Evolutionary conservation across 306 rosid species (phyloP), one percentile per base, ranked within the genome.

Genomic region (Alnus glutinosa): DNA sequence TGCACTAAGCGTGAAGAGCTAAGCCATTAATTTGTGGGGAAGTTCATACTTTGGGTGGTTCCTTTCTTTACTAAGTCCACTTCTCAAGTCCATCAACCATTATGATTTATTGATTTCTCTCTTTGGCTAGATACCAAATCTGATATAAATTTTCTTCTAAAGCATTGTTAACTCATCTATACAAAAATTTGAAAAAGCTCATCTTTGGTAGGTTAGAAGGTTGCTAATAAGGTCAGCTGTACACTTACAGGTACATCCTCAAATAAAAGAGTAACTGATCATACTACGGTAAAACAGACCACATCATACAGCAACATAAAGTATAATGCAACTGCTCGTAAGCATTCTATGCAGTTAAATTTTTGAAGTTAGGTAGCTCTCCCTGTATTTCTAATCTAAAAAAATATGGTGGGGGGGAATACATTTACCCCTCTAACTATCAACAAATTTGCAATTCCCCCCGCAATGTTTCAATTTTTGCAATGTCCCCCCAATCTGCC

Each of bases 81-180:
- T 16, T 71, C 50, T 54, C 81, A 58, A 2, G 70, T 4, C 50
- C 48, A 68, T 57, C 9, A 37, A 12, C 37, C 42, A 55, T 19
- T 32, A 52, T 68, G 23, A 9, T 66, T 51, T 74, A 77, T 77
- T 36, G 30, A 48, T 52, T 52, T 36, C 19, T 74, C 51, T 16
- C 10, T 44, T 75, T 44, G 30, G 9, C 64, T 58, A 58, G 64
- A 23, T 58, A 58, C 34, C 5, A n/a, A n/a, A 58, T 23, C 64
- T 23, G 28, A 58, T 2, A 30, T 61, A 61, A 28, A 30, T 30
- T 28, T 12, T 30, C 37, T 61, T 28, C 42, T 1, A 10, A 61
- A 30, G 42, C 68, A 30, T 61, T 9, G 39, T 4, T 61, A 61
- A 61, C 39, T 61, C 68, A 61, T 30, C 68, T 30, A 4, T n/a